Percentiles rank a stretch among this genome's conserved stretches.
Evolutionary conservation across 2,329 filamentous ascomycete genomes (phyloP).

Genomic region (Venturia pyrina): DNA sequence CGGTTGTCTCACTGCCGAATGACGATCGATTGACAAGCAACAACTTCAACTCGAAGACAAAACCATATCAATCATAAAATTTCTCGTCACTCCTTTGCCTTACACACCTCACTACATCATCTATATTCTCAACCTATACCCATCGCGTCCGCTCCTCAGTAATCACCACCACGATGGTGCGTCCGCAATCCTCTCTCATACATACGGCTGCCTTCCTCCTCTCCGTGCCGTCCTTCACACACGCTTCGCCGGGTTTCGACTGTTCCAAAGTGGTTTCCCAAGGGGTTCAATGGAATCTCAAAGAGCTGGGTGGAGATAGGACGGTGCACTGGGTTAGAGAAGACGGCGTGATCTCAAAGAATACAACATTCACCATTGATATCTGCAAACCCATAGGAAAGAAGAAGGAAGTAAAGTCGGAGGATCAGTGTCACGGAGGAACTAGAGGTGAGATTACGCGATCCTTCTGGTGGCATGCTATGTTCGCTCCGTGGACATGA

Average conservation of each 20-base stretch:
- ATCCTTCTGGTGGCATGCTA: background rate
- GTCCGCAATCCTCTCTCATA: background rate
- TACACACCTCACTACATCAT: background rate
- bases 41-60: background rate
- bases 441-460: conserved; percentile 50
- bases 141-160: background rate
- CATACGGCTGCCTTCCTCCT: conserved; percentile 1
- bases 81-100: conserved; percentile 1
- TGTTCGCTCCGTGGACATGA: background rate
- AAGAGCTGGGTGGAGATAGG: conserved; percentile 55
- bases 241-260: conserved; percentile 40
- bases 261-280: conserved; percentile 54
- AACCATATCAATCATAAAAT: background rate
- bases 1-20: background rate
- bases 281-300: conserved; percentile 53
- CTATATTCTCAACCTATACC: background rate
- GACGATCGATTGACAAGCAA: background rate
- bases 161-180: background rate
- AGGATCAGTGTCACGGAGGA: conserved; percentile 56
- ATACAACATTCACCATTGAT: conserved; percentile 75
- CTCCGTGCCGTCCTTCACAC: background rate
- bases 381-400: conserved; percentile 60
- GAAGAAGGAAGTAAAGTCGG: conserved; percentile 44
- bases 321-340: conserved; percentile 50
- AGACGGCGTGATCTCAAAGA: conserved; percentile 42